Evolutionary conservation across 2,329 filamentous ascomycete species (phyloP).

Genomic region (Trichoderma sp.): DNA sequence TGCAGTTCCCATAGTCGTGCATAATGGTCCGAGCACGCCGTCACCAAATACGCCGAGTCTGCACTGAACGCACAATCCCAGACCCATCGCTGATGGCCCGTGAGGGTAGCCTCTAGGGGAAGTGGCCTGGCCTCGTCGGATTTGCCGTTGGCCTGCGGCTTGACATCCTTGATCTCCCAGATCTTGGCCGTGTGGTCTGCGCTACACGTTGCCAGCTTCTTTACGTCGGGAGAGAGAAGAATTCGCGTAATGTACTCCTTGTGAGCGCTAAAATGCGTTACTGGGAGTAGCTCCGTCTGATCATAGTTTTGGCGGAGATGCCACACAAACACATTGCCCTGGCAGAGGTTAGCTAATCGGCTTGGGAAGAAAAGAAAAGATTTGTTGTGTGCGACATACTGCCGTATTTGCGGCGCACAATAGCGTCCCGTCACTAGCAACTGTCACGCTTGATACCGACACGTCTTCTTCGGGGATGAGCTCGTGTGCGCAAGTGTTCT

Average conservation of each 20-base stretch:
- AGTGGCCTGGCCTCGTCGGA: constrained; percentile 56
- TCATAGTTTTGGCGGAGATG: constrained; percentile 82
- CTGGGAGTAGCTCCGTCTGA: constrained; percentile 77
- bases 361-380: background rate
- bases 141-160: constrained; percentile 39
- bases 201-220: constrained; percentile 89
- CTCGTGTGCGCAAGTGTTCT: constrained; percentile 96
- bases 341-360: background rate
- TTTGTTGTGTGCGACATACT: constrained; percentile 46
- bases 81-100: constrained; percentile 91
- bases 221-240: constrained; percentile 87
- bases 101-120: constrained; percentile 80
- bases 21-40: constrained; percentile 90
- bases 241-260: constrained; percentile 91
- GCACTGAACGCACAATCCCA: constrained; percentile 97
- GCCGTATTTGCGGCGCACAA: constrained; percentile 91
- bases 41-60: constrained; percentile 89
- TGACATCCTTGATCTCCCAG: constrained; percentile 82
- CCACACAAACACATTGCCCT: constrained; percentile 99
- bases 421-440: constrained; percentile 89
- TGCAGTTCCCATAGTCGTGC: constrained; percentile 85
- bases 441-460: constrained; percentile 88
- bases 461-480: constrained; percentile 95
- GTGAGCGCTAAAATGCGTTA: constrained; percentile 87
- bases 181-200: constrained; percentile 94